These are phyloP conservation scores for Rhododendron vialii DNA, from an alignment of 148 eudicot species.

Conservation along the genomic window DNA sequence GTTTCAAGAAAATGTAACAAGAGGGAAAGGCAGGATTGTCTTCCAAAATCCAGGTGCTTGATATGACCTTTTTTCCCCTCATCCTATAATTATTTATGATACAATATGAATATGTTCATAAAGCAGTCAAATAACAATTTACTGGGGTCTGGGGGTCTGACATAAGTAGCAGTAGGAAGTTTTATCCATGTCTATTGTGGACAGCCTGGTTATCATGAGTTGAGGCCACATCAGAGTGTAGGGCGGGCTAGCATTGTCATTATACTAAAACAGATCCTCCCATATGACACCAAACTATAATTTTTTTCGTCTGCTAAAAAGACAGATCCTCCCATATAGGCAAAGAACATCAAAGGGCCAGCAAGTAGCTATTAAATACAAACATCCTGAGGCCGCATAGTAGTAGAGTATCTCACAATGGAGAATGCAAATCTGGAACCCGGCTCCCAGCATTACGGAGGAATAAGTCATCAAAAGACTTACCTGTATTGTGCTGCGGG, in stretches of 20 bases:
- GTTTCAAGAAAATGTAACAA: not conserved
- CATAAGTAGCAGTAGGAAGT: not conserved
- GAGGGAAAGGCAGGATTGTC: not conserved
- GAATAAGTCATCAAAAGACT: not conserved
- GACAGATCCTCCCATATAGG: not conserved
- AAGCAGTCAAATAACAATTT: not conserved
- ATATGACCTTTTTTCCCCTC: too few relatives aligned
- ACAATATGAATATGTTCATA: not conserved
- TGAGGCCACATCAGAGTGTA: not conserved
- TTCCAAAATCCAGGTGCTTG: not conserved
- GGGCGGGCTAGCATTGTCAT: not conserved
- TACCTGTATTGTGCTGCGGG: constrained; percentile 91
- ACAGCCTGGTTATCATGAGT: not conserved
- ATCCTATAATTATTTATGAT: too few relatives aligned
- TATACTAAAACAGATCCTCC: not conserved
- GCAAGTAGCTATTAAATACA: not conserved
- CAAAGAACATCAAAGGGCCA: not conserved
- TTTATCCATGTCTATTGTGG: not conserved
- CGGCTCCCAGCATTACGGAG: not conserved
- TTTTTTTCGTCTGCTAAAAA: not conserved
- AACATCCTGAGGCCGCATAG: not conserved
- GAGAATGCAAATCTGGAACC: not conserved
- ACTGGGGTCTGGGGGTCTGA: not conserved
- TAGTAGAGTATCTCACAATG: not conserved
- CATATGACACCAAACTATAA: not conserved